These are phyloP conservation scores for Closterium sp. DNA, from an alignment of 139 green algal genomes.

Conservation along the genomic window DNA sequence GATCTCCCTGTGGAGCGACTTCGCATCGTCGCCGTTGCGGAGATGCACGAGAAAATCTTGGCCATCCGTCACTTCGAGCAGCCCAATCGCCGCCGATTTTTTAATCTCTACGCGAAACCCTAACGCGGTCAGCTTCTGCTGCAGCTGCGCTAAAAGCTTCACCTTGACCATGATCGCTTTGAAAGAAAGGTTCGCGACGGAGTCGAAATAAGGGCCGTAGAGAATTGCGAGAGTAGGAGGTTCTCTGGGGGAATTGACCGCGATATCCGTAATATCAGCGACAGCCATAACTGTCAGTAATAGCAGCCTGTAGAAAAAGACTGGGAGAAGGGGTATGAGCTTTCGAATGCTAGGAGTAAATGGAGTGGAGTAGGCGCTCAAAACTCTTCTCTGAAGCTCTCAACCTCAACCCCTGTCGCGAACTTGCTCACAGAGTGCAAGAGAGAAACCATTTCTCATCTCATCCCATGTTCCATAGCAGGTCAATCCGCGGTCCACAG, in stretches of 20 bases:
- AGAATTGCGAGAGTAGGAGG: background rate
- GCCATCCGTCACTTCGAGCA: background rate
- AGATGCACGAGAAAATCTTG: background rate
- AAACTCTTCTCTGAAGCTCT: too few relatives aligned
- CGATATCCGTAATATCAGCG: background rate
- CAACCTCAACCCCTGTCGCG: too few relatives aligned
- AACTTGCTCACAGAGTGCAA: too few relatives aligned
- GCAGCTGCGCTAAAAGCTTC: background rate
- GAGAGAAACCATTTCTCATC: too few relatives aligned
- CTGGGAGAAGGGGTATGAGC: too few relatives aligned
- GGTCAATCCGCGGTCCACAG: too few relatives aligned
- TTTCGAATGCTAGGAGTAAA: too few relatives aligned
- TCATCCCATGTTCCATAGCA: too few relatives aligned
- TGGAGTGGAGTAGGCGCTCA: too few relatives aligned
- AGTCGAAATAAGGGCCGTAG: background rate
- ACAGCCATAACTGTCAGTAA: too few relatives aligned
- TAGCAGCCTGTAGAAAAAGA: too few relatives aligned
- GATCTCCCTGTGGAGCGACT: background rate
- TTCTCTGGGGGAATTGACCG: background rate
- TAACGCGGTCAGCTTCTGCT: background rate
- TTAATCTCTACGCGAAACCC: background rate
- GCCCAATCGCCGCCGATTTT: background rate
- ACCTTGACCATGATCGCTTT: background rate
- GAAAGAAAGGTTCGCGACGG: background rate
- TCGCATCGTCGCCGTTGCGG: background rate